These are phyloP conservation scores for Pichia cephalocereana DNA, from an alignment of 805 yeast genomes.

Conservation along the genomic window DNA sequence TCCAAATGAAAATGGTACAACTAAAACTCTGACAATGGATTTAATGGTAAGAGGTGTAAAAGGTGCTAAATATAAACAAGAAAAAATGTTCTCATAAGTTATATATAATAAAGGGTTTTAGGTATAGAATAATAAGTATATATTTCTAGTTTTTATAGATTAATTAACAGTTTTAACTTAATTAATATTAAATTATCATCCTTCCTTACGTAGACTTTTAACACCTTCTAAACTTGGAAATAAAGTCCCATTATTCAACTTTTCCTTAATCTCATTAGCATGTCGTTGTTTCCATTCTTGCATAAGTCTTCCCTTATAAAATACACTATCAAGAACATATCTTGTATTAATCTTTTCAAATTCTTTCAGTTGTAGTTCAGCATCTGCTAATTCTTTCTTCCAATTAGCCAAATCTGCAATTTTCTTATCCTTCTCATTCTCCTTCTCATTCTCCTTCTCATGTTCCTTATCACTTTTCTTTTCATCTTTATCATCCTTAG, in stretches of 20 bases:
- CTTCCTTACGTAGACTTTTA: background rate
- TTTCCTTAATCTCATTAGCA: conserved; percentile 24
- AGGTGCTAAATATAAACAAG: conserved; percentile 25
- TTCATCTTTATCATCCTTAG: background rate
- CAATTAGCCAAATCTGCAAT: background rate
- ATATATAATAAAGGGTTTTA: background rate
- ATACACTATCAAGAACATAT: conserved; percentile 31
- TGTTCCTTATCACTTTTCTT: background rate
- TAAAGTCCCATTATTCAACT: conserved; percentile 27
- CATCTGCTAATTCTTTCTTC: background rate
- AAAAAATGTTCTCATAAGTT: conserved; percentile 4
- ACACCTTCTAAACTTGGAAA: conserved; percentile 30
- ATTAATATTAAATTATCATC: too few species aligned
- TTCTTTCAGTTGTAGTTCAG: background rate
- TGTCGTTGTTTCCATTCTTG: conserved; percentile 27
- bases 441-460: background rate
- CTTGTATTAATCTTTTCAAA: conserved; percentile 21
- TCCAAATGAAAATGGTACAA: conserved; percentile 16
- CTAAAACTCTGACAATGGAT: conserved; percentile 26
- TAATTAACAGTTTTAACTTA: too few species aligned
- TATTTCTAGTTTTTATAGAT: too few species aligned
- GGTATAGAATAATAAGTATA: too few species aligned
- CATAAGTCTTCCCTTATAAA: conserved; percentile 34
- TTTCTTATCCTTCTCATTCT: background rate
- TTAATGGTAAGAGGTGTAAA: conserved; percentile 31